phyloP scores from a whole-genome alignment of 371 early-diverging fungal species.

The Chytridiales sp. region DNA sequence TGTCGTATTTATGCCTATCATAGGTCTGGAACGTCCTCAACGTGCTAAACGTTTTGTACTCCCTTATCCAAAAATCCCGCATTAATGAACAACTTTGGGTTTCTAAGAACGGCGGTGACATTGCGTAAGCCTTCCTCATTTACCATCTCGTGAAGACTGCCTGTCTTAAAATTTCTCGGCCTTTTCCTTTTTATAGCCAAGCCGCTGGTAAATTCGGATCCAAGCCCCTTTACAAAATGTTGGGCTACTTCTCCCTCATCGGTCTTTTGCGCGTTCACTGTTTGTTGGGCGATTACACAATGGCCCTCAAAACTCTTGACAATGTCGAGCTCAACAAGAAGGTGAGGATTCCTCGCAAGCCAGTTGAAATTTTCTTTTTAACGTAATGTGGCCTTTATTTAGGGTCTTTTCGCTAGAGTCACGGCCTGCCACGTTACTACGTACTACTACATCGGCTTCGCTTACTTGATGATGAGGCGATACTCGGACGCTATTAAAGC shows the following conservation, averaged over 20 bases:
- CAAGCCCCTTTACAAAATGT: conserved; percentile 82
- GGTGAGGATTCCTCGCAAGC: conserved; percentile 31
- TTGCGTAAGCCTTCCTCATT: conserved; percentile 48
- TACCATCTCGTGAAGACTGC: not conserved
- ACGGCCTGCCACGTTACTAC: conserved; percentile 95
- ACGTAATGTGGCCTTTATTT: conserved; percentile 2
- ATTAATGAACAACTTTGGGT: conserved; percentile 90
- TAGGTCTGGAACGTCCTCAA: conserved; percentile 91
- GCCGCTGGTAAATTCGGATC: conserved; percentile 46
- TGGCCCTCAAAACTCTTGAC: conserved; percentile 93
- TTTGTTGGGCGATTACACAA: conserved; percentile 88
- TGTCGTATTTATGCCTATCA: not conserved
- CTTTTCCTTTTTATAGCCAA: conserved; percentile 20
- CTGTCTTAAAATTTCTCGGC: not conserved
- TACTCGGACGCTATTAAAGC: conserved; percentile 94
- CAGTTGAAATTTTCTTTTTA: not conserved
- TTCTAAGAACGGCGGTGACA: conserved; percentile 84
- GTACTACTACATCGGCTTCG: conserved; percentile 94
- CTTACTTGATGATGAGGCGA: conserved; percentile 96
- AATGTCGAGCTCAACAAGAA: conserved; percentile 90
- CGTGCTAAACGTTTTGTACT: conserved; percentile 92
- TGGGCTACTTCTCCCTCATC: conserved; percentile 94
- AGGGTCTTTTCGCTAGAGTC: conserved; percentile 88
- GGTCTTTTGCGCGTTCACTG: conserved; percentile 93
- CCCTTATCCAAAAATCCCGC: conserved; percentile 87